Evolutionary conservation across 2,329 filamentous ascomycete species (phyloP).

Genomic region (Fusarium sacchari): DNA sequence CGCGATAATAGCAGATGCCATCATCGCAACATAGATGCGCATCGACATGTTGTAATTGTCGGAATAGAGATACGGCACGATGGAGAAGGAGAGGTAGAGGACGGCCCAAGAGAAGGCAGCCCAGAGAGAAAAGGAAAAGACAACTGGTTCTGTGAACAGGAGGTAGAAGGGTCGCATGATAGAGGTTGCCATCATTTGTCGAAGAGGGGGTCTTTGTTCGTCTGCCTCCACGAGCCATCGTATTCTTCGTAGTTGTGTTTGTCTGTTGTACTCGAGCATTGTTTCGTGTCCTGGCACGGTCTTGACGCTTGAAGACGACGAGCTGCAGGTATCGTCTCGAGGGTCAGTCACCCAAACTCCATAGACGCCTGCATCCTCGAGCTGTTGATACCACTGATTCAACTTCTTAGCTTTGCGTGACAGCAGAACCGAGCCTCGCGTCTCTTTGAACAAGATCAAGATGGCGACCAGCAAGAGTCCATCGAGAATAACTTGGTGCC

Average conservation of each 20-base stretch:
- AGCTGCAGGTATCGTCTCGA: conserved; percentile 17
- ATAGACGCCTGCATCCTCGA: conserved; percentile 72
- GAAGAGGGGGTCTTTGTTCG: conserved; percentile 75
- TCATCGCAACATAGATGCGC: conserved; percentile 78
- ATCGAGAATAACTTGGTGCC: conserved; percentile 80
- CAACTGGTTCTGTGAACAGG: conserved; percentile 78
- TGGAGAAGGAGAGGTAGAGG: conserved; percentile 84
- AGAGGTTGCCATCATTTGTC: conserved; percentile 77
- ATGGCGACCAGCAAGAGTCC: conserved; percentile 69
- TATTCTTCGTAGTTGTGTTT: conserved; percentile 59
- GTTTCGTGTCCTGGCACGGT: conserved; percentile 6
- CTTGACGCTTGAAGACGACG: conserved; percentile 38
- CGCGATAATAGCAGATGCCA: conserved; percentile 71
- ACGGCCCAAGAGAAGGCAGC: conserved; percentile 90
- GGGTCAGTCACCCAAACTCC: conserved; percentile 54
- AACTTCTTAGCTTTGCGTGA: conserved; percentile 77
- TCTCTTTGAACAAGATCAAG: conserved; percentile 80
- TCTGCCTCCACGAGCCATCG: conserved; percentile 85
- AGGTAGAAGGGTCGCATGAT: conserved; percentile 82
- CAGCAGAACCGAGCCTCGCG: conserved; percentile 81
- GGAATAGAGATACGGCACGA: conserved; percentile 81
- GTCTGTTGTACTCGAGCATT: conserved; percentile 11
- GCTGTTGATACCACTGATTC: conserved; percentile 81
- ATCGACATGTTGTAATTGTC: conserved; percentile 73
- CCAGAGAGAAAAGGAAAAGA: conserved; percentile 91